Percentiles rank a stretch among this genome's conserved stretches.
These are phyloP conservation scores for Corchorus capsularis DNA, from an alignment of 345 rosid species.

Conservation along the genomic window DNA sequence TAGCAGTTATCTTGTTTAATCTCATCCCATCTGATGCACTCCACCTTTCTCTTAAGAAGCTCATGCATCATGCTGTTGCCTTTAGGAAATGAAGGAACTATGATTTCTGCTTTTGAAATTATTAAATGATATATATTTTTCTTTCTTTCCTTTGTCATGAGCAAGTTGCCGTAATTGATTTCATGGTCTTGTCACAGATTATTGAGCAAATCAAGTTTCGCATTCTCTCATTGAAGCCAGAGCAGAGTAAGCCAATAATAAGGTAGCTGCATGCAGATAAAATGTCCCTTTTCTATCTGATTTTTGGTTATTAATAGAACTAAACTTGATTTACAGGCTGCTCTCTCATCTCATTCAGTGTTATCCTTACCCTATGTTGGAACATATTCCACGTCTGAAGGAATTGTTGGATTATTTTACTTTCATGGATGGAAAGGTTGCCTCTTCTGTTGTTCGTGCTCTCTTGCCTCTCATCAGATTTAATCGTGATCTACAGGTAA, in stretches of 20 bases:
- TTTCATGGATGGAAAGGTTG: conserved; percentile 55
- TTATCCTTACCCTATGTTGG: conserved; percentile 65
- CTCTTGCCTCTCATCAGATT: conserved; percentile 70
- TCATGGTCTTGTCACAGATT: conserved; percentile 46
- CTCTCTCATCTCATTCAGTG: conserved; percentile 54
- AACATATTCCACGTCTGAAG: conserved; percentile 68
- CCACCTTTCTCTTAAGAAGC: background rate
- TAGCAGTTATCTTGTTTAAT: background rate
- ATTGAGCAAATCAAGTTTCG: conserved; percentile 81
- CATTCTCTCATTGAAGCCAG: conserved; percentile 73
- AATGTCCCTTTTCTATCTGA: background rate
- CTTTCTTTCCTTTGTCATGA: background rate
- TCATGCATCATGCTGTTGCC: background rate
- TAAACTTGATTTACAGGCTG: conserved; percentile 51
- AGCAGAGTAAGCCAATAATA: conserved; percentile 55
- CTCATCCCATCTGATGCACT: background rate
- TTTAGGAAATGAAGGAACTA: background rate
- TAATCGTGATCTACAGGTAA: conserved; percentile 71
- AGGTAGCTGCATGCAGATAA: conserved; percentile 42
- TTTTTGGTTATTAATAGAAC: background rate
- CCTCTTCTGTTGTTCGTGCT: conserved; percentile 59
- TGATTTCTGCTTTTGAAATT: background rate
- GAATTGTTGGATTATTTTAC: conserved; percentile 84
- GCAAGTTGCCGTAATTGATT: conserved; percentile 2
- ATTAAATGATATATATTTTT: background rate